Conservation (phyloP, 2,329 filamentous ascomycete species). For the Colletotrichum musicola region DNA sequence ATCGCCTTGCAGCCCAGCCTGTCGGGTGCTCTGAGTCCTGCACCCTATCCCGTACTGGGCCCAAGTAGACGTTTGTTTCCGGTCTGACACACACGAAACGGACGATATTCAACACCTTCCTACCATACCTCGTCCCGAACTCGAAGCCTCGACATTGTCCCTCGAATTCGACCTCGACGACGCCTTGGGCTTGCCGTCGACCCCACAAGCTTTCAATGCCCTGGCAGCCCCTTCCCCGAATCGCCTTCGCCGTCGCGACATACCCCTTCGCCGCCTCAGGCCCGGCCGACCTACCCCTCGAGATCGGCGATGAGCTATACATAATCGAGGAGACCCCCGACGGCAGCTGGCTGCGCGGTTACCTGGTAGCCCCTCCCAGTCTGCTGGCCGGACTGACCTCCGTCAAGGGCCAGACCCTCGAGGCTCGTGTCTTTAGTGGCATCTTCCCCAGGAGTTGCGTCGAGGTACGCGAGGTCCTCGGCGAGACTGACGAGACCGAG, state of each 20-base stretch:
- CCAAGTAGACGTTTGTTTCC: not conserved
- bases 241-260: constrained; percentile 97
- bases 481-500: constrained; percentile 73
- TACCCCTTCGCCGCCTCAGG: constrained; percentile 92
- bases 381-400: constrained; percentile 92
- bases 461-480: constrained; percentile 92
- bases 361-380: constrained; percentile 93
- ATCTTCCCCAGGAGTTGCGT: constrained; percentile 97
- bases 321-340: constrained; percentile 97
- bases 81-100: not conserved
- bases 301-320: constrained; percentile 98
- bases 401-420: constrained; percentile 90
- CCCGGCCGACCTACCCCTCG: constrained; percentile 91
- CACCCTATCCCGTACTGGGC: constrained; percentile 1
- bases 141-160: not conserved
- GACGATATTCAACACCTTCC: not conserved
- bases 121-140: not conserved
- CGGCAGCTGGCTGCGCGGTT: constrained; percentile 93
- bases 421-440: constrained; percentile 97
- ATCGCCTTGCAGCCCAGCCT: constrained; percentile 1
- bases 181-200: constrained; percentile 23
- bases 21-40: constrained; percentile 9
- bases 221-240: constrained; percentile 96
- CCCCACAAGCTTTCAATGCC: constrained; percentile 72
- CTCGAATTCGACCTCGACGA: constrained; percentile 11